Percentiles rank a stretch among this genome's conserved stretches.
Conservation (phyloP, 306 rosid species). For the Acmispon strigosus region DNA sequence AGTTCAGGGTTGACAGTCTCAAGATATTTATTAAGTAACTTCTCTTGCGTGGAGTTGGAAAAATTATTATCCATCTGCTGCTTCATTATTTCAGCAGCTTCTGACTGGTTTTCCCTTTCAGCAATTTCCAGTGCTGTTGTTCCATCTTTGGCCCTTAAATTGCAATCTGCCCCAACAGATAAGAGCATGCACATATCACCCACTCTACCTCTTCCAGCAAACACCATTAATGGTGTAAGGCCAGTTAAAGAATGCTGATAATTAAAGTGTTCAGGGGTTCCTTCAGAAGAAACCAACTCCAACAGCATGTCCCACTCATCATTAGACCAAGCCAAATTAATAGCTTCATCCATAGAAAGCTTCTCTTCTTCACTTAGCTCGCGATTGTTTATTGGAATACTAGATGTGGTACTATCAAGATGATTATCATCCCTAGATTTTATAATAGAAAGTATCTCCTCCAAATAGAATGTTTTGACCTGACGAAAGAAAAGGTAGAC, state of each 20-base stretch:
- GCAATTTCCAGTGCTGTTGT: slow-evolving; percentile 66
- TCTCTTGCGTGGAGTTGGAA: slow-evolving; percentile 44
- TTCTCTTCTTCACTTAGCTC: slow-evolving; percentile 58
- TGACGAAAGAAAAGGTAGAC: slow-evolving; percentile 31
- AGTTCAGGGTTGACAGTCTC: slow-evolving; percentile 49
- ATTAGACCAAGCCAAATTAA: slow-evolving; percentile 71
- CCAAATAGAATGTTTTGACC: slow-evolving; percentile 81
- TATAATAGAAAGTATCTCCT: slow-evolving; percentile 75
- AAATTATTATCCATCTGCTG: slow-evolving; percentile 38
- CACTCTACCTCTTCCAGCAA: slow-evolving; percentile 86
- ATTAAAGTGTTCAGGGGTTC: slow-evolving; percentile 41
- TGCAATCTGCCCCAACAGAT: slow-evolving; percentile 72
- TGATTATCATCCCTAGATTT: slow-evolving; percentile 44
- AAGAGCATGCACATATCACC: slow-evolving; percentile 75
- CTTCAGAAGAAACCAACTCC: slow-evolving; percentile 64
- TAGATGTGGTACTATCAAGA: slow-evolving; percentile 34
- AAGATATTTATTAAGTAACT: slow-evolving; percentile 54
- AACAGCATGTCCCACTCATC: slow-evolving; percentile 73
- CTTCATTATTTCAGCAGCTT: slow-evolving; percentile 53
- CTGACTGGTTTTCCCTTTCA: slow-evolving; percentile 49
- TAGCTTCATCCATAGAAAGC: slow-evolving; percentile 76
- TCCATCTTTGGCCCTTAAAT: slow-evolving; percentile 63
- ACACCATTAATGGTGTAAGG: slow-evolving; percentile 75
- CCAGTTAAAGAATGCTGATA: slow-evolving; percentile 83
- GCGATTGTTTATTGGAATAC: slow-evolving; percentile 22